Evolutionary conservation across 768 basidiomycete genomes (phyloP), one percentile per base, ranked within the genome.

Genomic region (Rhizopogon roseolus): DNA sequence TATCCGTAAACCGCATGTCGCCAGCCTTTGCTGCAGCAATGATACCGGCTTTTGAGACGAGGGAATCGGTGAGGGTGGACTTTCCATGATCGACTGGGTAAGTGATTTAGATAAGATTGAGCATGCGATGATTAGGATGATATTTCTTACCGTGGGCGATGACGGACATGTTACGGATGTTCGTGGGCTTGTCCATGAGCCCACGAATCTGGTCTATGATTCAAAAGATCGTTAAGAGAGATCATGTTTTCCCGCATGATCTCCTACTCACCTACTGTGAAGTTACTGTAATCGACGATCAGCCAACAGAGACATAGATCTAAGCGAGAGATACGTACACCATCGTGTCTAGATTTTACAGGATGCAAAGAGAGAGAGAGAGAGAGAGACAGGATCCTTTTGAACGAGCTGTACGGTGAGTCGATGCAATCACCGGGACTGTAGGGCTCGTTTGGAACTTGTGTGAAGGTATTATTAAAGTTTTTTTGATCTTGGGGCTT

Each of bases 41-140:
- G 72, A 99, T 99, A 82, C 97, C 97, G 59, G 97, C 97, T 80
- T 98, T 98, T 60, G 96, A 95, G 69, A 99, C 95, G 42, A 99
- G 81, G 40, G 96, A 98, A 74, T 99, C 97, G 62, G 97, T 98
- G 63, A 99, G 86, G 64, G 97, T 99, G 53, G 97, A 99, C 76
- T 99, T 99, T 78, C 97, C 97, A 79, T 99, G 97, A 76, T 99
- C 97, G 83, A 99, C 97, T 93, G 66, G 9, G 56, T 44, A n/a
- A n/a, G 45, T 13, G 51, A 48, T 34, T 50, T 36, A 56, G 62
- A 60, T 64, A 34, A 63, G 62, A 60, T 44, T 36, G 32, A 54
- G n/a, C 55, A 61, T 44, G 51, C 16, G 43, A 56, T 41, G 42
- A 54, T 56, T 46, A 46, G 36, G 32, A 45, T 52, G 52, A 36